Conservation (phyloP, 2,329 filamentous ascomycete species). For the Chrysosporium keratinophilum region DNA sequence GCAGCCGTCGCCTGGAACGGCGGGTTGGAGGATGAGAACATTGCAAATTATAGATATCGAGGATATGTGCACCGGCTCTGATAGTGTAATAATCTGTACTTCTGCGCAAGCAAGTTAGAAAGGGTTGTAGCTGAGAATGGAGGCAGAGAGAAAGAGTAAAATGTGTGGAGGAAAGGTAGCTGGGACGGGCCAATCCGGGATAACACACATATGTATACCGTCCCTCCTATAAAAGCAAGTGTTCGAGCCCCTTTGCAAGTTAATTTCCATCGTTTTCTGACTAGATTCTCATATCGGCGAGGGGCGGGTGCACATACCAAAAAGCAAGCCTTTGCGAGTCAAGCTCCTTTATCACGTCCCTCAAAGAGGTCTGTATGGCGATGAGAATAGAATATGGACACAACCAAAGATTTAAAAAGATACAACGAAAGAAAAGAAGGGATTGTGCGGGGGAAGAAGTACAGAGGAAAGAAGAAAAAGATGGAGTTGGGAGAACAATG, state of each 20-base stretch:
- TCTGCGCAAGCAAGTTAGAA: too few relatives aligned
- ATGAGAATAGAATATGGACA: not conserved
- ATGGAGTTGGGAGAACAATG: not conserved
- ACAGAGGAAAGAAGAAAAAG: not conserved
- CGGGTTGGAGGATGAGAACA: slow-evolving; percentile 13
- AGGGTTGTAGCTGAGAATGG: too few relatives aligned
- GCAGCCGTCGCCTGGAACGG: slow-evolving; percentile 4
- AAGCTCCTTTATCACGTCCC: not conserved
- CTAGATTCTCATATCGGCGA: not conserved
- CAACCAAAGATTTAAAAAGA: not conserved
- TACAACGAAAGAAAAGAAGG: not conserved
- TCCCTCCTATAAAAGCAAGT: too few relatives aligned
- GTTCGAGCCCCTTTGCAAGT: too few relatives aligned
- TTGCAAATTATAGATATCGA: not conserved
- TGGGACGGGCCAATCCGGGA: too few relatives aligned
- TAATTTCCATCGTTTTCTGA: too few relatives aligned
- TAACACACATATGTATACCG: too few relatives aligned
- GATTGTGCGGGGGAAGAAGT: not conserved
- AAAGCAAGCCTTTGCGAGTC: not conserved
- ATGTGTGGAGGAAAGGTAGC: too few relatives aligned
- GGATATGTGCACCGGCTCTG: not conserved
- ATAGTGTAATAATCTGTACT: too few relatives aligned
- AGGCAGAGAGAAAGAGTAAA: too few relatives aligned
- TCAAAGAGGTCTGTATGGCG: not conserved
- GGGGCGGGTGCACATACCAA: not conserved